Evolutionary conservation across 2,329 filamentous ascomycete species (phyloP).

Genomic region (Lachnellula suecica): DNA sequence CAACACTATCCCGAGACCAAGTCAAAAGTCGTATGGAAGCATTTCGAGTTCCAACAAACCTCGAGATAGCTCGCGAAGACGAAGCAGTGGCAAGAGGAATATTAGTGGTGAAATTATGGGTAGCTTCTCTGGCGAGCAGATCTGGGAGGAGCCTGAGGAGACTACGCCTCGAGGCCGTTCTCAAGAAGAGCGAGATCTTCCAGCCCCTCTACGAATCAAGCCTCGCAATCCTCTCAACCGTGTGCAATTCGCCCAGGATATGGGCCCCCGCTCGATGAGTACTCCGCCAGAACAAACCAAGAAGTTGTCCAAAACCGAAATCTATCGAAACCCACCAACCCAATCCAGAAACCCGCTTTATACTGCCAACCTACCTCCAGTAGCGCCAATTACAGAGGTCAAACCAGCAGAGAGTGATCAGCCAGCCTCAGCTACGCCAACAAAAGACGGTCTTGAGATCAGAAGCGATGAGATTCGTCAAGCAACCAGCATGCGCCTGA

Average conservation of each 20-base stretch:
- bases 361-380: constrained; percentile 57
- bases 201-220: constrained; percentile 54
- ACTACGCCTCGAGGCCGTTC: constrained; percentile 21
- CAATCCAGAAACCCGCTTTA: constrained; percentile 83
- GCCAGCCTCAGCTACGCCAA: constrained; percentile 20
- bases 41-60: constrained; percentile 16
- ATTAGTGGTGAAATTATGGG: constrained; percentile 64
- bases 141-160: constrained; percentile 81
- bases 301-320: constrained; percentile 59
- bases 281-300: constrained; percentile 41
- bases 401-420: constrained; percentile 11
- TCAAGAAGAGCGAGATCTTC: constrained; percentile 31
- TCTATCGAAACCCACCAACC: constrained; percentile 78
- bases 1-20: constrained; percentile 5
- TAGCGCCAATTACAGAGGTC: constrained; percentile 29
- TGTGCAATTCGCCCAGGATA: constrained; percentile 47
- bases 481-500: constrained; percentile 85
- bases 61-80: constrained; percentile 16
- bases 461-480: constrained; percentile 83
- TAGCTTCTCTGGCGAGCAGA: constrained; percentile 73
- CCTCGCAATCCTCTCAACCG: constrained; percentile 65
- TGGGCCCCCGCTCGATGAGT: constrained; percentile 43
- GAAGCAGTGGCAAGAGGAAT: constrained; percentile 50
- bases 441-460: constrained; percentile 78
- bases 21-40: constrained; percentile 28